Conservation (phyloP, 1,284 basidiomycete species). For the Nidula niveotomentosa region DNA sequence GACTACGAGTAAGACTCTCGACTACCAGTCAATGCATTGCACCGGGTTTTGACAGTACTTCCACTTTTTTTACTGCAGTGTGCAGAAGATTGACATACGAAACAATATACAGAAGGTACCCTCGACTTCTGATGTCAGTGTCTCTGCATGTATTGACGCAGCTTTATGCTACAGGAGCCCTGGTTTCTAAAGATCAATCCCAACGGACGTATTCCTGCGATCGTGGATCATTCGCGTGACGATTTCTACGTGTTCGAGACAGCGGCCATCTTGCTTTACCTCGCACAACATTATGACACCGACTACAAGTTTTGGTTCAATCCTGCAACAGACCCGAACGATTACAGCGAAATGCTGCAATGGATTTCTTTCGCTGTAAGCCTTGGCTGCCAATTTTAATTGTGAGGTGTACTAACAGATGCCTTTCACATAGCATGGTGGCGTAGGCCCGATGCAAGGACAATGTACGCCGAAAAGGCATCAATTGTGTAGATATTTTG, state of each 20-base stretch:
- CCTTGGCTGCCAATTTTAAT: neutral
- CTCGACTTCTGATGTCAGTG: too few species aligned
- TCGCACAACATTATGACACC: constrained; percentile 55
- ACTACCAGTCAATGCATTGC: neutral
- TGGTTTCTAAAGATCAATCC: constrained; percentile 69
- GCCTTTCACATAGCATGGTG: constrained; percentile 48
- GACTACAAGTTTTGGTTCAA: constrained; percentile 56
- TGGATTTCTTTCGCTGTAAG: constrained; percentile 80
- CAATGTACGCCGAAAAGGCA: constrained; percentile 38
- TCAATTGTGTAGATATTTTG: neutral
- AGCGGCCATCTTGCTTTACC: constrained; percentile 64
- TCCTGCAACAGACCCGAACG: constrained; percentile 34
- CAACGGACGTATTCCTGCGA: constrained; percentile 63
- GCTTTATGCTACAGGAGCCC: constrained; percentile 32
- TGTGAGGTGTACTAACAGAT: constrained; percentile 1
- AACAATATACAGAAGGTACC: constrained; percentile 33
- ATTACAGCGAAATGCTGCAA: constrained; percentile 60
- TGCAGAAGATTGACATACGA: constrained; percentile 47
- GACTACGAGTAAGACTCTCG: constrained; percentile 52
- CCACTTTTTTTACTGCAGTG: constrained; percentile 23
- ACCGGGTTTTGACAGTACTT: constrained; percentile 5
- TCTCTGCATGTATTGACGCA: too few species aligned
- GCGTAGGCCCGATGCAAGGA: constrained; percentile 77
- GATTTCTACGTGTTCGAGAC: constrained; percentile 64
- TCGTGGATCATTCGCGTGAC: constrained; percentile 44